Base-by-base conservation (phyloP, 192 early-diverging fungal species). In the Gigaspora rosea region DNA sequence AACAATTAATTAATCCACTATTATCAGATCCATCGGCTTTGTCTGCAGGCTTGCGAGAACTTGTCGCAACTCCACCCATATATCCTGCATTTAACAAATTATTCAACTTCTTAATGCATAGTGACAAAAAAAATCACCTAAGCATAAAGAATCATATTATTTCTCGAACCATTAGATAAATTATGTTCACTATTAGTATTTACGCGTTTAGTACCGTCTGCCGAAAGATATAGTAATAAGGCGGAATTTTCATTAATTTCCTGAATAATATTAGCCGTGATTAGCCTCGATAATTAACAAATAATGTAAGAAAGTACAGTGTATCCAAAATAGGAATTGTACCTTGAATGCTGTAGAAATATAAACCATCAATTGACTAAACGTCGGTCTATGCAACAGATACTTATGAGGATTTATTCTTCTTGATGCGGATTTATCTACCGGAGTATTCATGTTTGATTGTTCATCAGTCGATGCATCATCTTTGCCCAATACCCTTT, bases 341-440 rank as follows among this genome's bases (percentile, higher is more conserved):
- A 92, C 92, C 87, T 95, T 95, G 85, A 96, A 98, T 10, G 95
- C 94, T 32, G 94, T 96, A 48, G 94, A 88, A 33, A 99, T 85
- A 78, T 97, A 97, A 47, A 96, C 89, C 85, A 95, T 88, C 49
- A 98, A 81, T 80, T 99, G 95, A 68, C 94, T 94, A 67, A 97
- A 88, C 1, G 93, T 93, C 12, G 96, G 96, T 79, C 93, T 85
- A 81, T 97, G 96, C 27, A 99, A 86, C 27, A 98, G 84, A 68
- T 97, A 97, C 79, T 99, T 99, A 87, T 96, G 95, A 3, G 85
- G 89, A 51, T 85, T 88, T 18, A 76, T 49, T 54, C 85, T 63
- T 58, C 85, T 86, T 9, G 59, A 71, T 9, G 57, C 64, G 65
- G 83, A 80, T 4, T 90, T 86, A 54, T 59, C 62, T 54, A 35